phyloP scores from a whole-genome alignment of 2,329 filamentous ascomycete species.

The Helminthosporium solani region DNA sequence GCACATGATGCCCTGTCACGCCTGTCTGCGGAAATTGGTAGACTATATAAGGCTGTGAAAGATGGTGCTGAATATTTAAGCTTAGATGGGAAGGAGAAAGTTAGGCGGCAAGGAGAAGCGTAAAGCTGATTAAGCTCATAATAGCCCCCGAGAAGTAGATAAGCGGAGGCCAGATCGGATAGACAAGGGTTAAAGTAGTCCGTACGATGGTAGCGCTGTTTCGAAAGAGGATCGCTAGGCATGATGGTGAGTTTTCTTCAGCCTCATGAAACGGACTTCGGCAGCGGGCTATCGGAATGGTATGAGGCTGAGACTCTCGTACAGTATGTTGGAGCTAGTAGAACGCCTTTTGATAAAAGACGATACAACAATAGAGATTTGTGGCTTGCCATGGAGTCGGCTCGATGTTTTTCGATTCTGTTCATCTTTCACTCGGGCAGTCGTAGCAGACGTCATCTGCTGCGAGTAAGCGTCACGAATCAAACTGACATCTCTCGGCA shows the following conservation, averaged over 20 bases:
- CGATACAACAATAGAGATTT: neutral
- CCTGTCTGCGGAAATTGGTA: neutral
- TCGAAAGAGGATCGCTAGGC: neutral
- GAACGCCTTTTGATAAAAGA: neutral
- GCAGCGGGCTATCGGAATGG: neutral
- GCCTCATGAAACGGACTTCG: neutral
- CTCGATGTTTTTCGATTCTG: neutral
- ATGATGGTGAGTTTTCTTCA: neutral
- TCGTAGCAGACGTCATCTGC: neutral
- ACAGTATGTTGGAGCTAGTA: neutral
- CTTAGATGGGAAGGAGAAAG: neutral
- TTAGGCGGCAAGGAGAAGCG: neutral
- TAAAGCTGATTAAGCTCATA: constrained; percentile 6
- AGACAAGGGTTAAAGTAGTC: neutral
- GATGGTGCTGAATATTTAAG: neutral
- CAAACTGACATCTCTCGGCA: too few species aligned
- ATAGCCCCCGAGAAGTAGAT: constrained; percentile 1
- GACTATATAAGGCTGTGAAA: neutral
- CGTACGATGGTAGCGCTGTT: neutral
- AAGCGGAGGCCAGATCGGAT: neutral
- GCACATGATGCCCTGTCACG: neutral
- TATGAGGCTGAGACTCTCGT: neutral
- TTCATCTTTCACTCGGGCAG: neutral
- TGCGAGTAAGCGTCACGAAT: too few species aligned
- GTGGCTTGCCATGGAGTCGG: neutral